Evolutionary conservation across 768 basidiomycete genomes (phyloP).

Genomic region (Tricholoma hemisulphureum): DNA sequence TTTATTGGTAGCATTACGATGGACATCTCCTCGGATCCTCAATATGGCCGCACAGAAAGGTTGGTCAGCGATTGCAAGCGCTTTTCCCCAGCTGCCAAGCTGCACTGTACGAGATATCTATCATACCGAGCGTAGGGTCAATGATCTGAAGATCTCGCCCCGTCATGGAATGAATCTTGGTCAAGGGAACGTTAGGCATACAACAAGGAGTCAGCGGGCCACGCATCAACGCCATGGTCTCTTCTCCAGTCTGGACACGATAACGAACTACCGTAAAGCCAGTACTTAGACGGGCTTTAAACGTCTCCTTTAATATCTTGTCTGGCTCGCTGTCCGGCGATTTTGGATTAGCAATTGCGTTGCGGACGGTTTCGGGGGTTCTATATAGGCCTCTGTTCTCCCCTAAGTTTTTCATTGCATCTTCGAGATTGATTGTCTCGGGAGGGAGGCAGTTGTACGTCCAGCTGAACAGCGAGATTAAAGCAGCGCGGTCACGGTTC

Average conservation of each 20-base stretch:
- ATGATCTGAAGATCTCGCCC: constrained; percentile 4
- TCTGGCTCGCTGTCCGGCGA: no score
- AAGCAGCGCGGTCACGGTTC: background rate
- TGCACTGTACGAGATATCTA: constrained; percentile 3
- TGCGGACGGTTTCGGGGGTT: background rate
- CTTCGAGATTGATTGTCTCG: constrained; percentile 1
- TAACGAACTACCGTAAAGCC: background rate
- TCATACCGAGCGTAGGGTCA: background rate
- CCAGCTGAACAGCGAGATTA: constrained; percentile 5
- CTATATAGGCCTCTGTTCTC: background rate
- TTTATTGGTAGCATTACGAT: background rate
- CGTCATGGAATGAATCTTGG: background rate
- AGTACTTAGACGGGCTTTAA: no score
- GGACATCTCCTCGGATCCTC: background rate
- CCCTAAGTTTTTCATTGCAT: background rate
- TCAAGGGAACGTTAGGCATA: background rate
- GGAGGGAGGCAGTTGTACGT: constrained; percentile 1
- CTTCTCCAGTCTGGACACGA: background rate
- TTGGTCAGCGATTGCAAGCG: constrained; percentile 5
- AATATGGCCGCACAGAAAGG: background rate
- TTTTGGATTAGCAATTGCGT: background rate
- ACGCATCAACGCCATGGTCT: background rate
- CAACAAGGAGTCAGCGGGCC: background rate
- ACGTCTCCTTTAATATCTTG: no score
- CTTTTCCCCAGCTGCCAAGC: constrained; percentile 6